phyloP scores from a whole-genome alignment of 2,329 filamentous ascomycete genomes.

The Lecanicillium sp. region DNA sequence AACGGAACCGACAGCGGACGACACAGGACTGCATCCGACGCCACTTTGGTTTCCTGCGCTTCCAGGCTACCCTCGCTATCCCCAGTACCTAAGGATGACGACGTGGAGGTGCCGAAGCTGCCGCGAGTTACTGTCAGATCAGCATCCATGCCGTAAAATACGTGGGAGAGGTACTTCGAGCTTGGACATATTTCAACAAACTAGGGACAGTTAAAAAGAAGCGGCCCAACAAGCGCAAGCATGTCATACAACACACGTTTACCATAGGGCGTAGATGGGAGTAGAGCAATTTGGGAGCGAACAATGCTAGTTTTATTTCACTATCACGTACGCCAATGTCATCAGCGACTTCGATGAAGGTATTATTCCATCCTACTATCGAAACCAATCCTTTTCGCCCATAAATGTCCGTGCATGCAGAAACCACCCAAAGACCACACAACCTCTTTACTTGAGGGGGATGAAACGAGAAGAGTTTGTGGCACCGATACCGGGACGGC shows the following conservation, averaged over 20 bases:
- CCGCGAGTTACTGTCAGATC: too few relatives aligned
- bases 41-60: too few relatives aligned
- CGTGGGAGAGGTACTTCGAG: too few relatives aligned
- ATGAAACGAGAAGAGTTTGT: constrained; percentile 99
- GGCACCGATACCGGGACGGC: constrained; percentile 99
- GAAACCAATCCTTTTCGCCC: constrained; percentile 52
- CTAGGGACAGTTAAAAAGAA: too few relatives aligned
- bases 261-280: too few relatives aligned
- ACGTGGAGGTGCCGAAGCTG: too few relatives aligned
- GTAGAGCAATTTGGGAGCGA: constrained; percentile 12
- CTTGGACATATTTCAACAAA: too few relatives aligned
- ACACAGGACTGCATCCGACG: not conserved
- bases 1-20: not conserved
- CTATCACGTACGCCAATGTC: constrained; percentile 37
- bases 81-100: too few relatives aligned
- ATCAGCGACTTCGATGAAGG: constrained; percentile 37
- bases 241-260: constrained; percentile 5
- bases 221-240: too few relatives aligned
- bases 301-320: constrained; percentile 34
- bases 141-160: too few relatives aligned
- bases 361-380: constrained; percentile 36
- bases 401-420: constrained; percentile 50
- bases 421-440: constrained; percentile 40
- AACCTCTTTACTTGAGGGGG: constrained; percentile 92
- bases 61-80: too few relatives aligned